Percentiles rank a stretch among this genome's conserved stretches.
These are phyloP conservation scores for Pinguiococcus pyrenoidosus DNA, from an alignment of 108 stramenopile species.

Conservation along the genomic window DNA sequence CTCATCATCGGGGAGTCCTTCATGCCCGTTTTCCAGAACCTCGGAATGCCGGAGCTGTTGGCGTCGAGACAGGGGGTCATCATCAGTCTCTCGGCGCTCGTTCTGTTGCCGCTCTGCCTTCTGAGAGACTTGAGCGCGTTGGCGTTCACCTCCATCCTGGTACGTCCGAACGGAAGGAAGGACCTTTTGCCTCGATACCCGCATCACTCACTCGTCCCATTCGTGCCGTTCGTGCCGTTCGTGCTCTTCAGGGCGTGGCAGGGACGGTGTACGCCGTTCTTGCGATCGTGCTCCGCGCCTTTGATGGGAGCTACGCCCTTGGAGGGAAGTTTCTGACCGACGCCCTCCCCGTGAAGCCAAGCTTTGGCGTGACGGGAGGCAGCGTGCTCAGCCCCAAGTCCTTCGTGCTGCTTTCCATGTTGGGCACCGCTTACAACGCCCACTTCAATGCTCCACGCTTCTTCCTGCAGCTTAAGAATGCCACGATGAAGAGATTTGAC, in stretches of 20 bases:
- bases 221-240: no score
- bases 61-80: constrained; percentile 10
- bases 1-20: constrained; percentile 84
- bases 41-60: constrained; percentile 21
- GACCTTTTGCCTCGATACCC: no score
- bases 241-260: no score
- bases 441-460: constrained; percentile 93
- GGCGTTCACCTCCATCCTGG: constrained; percentile 9
- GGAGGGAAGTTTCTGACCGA: constrained; percentile 58
- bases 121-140: constrained; percentile 13
- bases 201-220: no score
- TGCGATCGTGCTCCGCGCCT: neutral
- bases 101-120: constrained; percentile 61
- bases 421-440: constrained; percentile 80
- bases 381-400: constrained; percentile 51
- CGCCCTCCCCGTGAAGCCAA: constrained; percentile 32
- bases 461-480: constrained; percentile 79
- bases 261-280: no score
- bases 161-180: no score
- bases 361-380: constrained; percentile 26
- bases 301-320: constrained; percentile 49
- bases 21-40: constrained; percentile 30
- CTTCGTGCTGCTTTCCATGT: constrained; percentile 78
- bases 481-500: constrained; percentile 63
- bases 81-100: constrained; percentile 62